phyloP scores from a whole-genome alignment of 768 basidiomycete genomes.

The Auriculariales sp. region DNA sequence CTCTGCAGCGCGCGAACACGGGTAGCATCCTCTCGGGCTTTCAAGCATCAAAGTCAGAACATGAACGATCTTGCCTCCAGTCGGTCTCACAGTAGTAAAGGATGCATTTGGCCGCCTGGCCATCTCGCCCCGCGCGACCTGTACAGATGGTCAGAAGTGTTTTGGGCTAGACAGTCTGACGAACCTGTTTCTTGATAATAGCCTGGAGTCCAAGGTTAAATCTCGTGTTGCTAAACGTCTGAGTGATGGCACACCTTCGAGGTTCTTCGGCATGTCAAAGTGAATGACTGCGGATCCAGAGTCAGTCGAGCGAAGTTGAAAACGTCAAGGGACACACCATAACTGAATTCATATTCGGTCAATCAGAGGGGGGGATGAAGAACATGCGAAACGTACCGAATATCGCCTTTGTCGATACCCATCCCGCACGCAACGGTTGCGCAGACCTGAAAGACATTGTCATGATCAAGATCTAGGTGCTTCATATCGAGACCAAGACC shows the following conservation, averaged over 20 bases:
- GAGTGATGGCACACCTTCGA: constrained; percentile 41
- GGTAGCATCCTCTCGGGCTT: constrained; percentile 64
- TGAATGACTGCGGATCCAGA: too few species aligned
- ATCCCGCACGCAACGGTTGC: constrained; percentile 78
- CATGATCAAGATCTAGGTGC: neutral
- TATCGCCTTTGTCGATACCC: constrained; percentile 74
- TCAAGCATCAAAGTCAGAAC: neutral
- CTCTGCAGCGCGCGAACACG: constrained; percentile 39
- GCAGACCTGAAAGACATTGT: constrained; percentile 30
- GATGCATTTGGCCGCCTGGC: constrained; percentile 69
- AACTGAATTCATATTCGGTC: constrained; percentile 36
- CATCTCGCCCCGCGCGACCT: constrained; percentile 75
- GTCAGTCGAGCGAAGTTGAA: too few species aligned
- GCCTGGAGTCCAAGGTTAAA: constrained; percentile 24
- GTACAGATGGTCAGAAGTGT: constrained; percentile 2
- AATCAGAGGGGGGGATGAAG: neutral
- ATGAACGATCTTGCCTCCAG: too few species aligned
- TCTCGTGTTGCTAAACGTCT: constrained; percentile 1
- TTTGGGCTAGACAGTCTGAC: too few species aligned
- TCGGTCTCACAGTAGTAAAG: constrained; percentile 58
- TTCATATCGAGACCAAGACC: constrained; percentile 12
- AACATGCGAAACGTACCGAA: constrained; percentile 28
- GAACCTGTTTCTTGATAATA: constrained; percentile 80
- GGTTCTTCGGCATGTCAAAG: constrained; percentile 68
- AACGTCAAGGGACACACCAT: too few species aligned